A percentile compares a stretch with the other conserved stretches of the same genome.
These are phyloP conservation scores for Carex myosuroides DNA, from an alignment of 176 grass and related monocot genomes.

Conservation along the genomic window DNA sequence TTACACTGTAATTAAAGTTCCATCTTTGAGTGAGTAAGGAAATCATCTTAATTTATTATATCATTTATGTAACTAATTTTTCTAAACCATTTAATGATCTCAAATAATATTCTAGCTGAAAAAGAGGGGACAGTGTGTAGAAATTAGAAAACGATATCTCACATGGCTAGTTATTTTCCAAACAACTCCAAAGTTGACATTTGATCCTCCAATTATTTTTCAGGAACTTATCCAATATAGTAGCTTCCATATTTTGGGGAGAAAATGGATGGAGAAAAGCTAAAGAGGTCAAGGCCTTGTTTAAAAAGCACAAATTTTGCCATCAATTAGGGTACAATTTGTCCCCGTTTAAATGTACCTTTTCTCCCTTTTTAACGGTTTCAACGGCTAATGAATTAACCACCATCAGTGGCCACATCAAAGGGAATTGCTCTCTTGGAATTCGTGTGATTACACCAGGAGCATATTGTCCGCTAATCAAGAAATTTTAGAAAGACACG, in stretches of 20 bases:
- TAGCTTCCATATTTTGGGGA: not conserved
- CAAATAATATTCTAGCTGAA: not conserved
- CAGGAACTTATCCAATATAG: constrained; percentile 1
- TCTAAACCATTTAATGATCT: not conserved
- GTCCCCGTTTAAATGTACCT: not conserved
- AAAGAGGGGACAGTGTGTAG: not conserved
- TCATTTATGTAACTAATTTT: not conserved
- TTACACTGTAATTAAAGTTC: not conserved
- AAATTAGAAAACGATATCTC: constrained; percentile 23
- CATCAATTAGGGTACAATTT: constrained; percentile 22
- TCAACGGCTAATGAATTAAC: constrained; percentile 28
- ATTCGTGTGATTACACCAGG: not conserved
- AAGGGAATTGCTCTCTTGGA: constrained; percentile 7
- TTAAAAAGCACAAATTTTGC: constrained; percentile 15
- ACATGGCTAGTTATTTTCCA: constrained; percentile 16
- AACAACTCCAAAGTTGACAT: constrained; percentile 23
- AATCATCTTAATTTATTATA: not conserved
- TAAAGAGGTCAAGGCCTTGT: not conserved
- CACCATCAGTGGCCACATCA: constrained; percentile 11
- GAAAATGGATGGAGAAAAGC: constrained; percentile 9
- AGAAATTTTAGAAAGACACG: not conserved
- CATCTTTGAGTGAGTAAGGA: not conserved
- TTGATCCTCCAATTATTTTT: constrained; percentile 15
- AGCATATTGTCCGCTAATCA: not conserved
- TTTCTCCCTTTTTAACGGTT: constrained; percentile 1